A percentile compares a stretch with the other conserved stretches of the same genome.
phyloP scores from a whole-genome alignment of 2,329 filamentous ascomycete species.

The Aspergillus fischeri region DNA sequence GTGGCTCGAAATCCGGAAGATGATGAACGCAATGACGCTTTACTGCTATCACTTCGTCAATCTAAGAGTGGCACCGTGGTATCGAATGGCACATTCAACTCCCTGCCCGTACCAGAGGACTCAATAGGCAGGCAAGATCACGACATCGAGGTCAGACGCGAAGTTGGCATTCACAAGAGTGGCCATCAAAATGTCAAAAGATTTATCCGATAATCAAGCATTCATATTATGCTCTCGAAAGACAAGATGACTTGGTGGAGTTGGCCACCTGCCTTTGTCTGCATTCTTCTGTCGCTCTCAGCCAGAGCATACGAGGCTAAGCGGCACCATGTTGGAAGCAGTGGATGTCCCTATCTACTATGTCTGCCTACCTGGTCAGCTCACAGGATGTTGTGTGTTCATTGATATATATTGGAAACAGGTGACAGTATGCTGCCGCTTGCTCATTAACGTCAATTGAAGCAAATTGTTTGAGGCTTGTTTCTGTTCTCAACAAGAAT shows the following conservation, averaged over 20 bases:
- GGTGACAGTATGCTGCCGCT: not conserved
- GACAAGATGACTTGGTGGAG: not conserved
- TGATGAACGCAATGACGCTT: slow-evolving; percentile 15
- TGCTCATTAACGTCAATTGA: not conserved
- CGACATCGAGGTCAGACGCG: not conserved
- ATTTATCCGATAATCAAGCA: not conserved
- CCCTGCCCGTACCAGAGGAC: not conserved
- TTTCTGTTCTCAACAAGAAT: not conserved
- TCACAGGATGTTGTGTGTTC: not conserved
- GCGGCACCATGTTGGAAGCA: not conserved
- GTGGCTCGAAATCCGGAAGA: slow-evolving; percentile 37
- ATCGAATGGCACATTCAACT: not conserved
- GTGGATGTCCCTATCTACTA: not conserved
- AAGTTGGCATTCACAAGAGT: not conserved
- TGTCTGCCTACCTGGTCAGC: not conserved
- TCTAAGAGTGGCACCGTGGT: not conserved
- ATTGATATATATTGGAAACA: not conserved
- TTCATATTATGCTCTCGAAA: not conserved
- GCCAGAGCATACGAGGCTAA: not conserved
- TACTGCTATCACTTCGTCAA: not conserved
- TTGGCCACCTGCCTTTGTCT: not conserved
- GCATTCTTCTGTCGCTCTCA: not conserved
- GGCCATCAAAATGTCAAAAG: not conserved
- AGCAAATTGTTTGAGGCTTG: not conserved
- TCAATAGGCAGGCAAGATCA: not conserved